Evolutionary conservation across 805 yeast genomes (phyloP).

Genomic region (Scheffersomyces spartinae): DNA sequence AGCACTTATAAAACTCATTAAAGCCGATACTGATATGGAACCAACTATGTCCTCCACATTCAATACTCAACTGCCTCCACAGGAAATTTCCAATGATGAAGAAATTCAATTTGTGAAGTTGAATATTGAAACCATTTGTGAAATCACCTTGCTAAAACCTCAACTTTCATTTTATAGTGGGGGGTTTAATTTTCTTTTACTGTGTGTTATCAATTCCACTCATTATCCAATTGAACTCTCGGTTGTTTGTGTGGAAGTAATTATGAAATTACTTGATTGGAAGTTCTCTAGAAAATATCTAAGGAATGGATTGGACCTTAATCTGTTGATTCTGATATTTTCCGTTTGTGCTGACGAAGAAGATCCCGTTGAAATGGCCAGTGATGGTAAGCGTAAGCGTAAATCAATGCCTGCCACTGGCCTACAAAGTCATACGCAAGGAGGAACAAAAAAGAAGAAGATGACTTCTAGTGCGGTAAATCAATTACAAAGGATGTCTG

Average conservation of each 20-base stretch:
- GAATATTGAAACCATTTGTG: slow-evolving; percentile 29
- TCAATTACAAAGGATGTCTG: slow-evolving; percentile 48
- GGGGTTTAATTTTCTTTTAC: slow-evolving; percentile 36
- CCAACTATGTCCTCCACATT: too few relatives aligned
- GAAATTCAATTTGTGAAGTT: slow-evolving; percentile 33
- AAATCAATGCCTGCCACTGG: slow-evolving; percentile 7
- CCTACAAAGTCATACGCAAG: slow-evolving; percentile 4
- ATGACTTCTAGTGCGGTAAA: slow-evolving; percentile 24
- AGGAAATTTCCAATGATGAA: slow-evolving; percentile 28
- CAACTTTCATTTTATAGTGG: slow-evolving; percentile 37
- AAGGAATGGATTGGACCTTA: slow-evolving; percentile 27
- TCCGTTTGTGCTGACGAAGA: slow-evolving; percentile 12
- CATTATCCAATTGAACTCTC: slow-evolving; percentile 7
- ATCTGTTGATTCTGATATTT: slow-evolving; percentile 19
- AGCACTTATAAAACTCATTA: slow-evolving; percentile 50
- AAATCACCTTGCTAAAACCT: slow-evolving; percentile 25
- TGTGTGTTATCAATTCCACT: too few relatives aligned
- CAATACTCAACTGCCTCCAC: slow-evolving; percentile 34
- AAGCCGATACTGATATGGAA: slow-evolving; percentile 45
- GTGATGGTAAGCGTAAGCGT: neutral
- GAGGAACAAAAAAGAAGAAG: slow-evolving; percentile 6
- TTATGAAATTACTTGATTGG: slow-evolving; percentile 21
- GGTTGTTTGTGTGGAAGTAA: slow-evolving; percentile 10
- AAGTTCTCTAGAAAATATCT: slow-evolving; percentile 20
- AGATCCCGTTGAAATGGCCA: too few relatives aligned